These are phyloP conservation scores for Podospora bellae-mahoneyi DNA, from an alignment of 495 filamentous ascomycete species.

Conservation along the genomic window DNA sequence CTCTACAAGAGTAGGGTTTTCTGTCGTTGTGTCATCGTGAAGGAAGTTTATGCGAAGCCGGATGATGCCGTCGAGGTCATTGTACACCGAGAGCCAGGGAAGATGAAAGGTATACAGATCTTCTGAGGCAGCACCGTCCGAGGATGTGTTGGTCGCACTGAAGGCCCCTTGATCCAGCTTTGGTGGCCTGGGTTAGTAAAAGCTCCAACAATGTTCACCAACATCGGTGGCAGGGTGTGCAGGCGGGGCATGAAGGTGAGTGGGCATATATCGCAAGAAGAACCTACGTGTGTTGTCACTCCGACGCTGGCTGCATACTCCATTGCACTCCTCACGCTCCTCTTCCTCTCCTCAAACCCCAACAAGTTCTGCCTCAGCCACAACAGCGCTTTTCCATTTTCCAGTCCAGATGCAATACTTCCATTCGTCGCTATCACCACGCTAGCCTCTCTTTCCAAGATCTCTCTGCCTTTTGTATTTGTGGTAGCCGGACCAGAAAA, in stretches of 20 bases:
- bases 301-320: not conserved
- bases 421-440: not conserved
- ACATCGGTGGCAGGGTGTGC: constrained; percentile 6
- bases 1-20: constrained; percentile 16
- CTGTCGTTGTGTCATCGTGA: constrained; percentile 18
- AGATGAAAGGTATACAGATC: constrained; percentile 27
- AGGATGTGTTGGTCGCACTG: constrained; percentile 20
- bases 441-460: not conserved
- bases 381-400: not conserved
- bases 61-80: constrained; percentile 12
- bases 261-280: not conserved
- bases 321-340: not conserved
- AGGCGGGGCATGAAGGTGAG: not conserved
- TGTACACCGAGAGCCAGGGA: constrained; percentile 28
- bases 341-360: not conserved
- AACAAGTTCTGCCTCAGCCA: not conserved
- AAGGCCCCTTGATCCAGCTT: constrained; percentile 34
- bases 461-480: not conserved
- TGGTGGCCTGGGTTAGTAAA: not conserved
- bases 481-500: not conserved
- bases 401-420: not conserved
- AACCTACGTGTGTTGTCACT: constrained; percentile 1
- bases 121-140: constrained; percentile 26
- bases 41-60: constrained; percentile 32
- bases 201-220: not conserved